Evolutionary conservation across 495 filamentous ascomycete genomes (phyloP).

Genomic region (Sporormia fimetaria): DNA sequence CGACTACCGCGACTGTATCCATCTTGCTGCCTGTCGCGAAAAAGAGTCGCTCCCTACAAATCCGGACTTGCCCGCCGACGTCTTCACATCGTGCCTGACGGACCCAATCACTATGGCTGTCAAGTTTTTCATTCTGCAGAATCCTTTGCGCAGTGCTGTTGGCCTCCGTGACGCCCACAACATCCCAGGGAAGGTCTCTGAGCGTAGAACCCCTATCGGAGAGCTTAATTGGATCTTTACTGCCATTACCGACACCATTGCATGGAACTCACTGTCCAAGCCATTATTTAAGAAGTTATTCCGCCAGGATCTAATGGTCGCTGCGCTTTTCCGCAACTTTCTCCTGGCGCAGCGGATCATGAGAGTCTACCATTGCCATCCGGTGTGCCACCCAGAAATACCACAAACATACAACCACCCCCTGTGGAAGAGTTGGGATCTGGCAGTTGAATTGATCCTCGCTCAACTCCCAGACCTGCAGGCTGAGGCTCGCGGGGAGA

Average conservation of each 20-base stretch:
- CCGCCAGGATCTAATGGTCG: conserved; percentile 97
- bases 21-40: conserved; percentile 81
- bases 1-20: conserved; percentile 69
- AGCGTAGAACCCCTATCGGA: conserved; percentile 87
- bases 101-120: conserved; percentile 95
- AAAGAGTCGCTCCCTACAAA: conserved; percentile 95
- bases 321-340: conserved; percentile 92
- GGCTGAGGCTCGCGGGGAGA: conserved; percentile 60
- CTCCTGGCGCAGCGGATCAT: conserved; percentile 90
- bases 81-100: conserved; percentile 93
- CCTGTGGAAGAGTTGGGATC: conserved; percentile 94
- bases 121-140: conserved; percentile 87
- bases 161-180: conserved; percentile 69
- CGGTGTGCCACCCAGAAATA: conserved; percentile 75
- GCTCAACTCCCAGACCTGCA: conserved; percentile 73
- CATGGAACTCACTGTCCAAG: conserved; percentile 86
- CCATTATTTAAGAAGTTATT: conserved; percentile 93
- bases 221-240: conserved; percentile 99
- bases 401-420: conserved; percentile 88
- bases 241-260: conserved; percentile 96
- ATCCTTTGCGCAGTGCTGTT: conserved; percentile 65
- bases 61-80: conserved; percentile 81
- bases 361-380: conserved; percentile 88
- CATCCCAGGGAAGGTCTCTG: conserved; percentile 74
- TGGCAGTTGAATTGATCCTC: conserved; percentile 94